Percentiles rank a stretch among this genome's conserved stretches.
These are phyloP conservation scores for Lolium perenne DNA, from an alignment of 176 grass and related monocot species.

Conservation along the genomic window DNA sequence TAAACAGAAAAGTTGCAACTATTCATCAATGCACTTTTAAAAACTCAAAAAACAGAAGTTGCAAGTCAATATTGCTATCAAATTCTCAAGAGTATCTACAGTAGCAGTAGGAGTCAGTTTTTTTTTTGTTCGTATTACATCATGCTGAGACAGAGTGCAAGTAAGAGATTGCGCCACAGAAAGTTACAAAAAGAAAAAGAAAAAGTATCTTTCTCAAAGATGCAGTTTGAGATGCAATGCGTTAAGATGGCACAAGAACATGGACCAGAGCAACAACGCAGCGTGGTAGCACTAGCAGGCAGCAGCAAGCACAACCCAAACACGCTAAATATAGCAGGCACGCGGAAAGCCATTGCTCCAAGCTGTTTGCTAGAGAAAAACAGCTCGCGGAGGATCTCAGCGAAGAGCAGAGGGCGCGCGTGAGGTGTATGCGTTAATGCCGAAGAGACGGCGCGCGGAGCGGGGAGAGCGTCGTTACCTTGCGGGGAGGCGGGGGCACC, in stretches of 20 bases:
- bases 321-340: background rate
- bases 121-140: background rate
- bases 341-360: background rate
- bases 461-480: conserved; percentile 38
- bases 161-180: background rate
- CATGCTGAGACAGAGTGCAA: background rate
- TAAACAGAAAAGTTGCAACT: too few species aligned
- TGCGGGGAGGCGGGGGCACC: conserved; percentile 65
- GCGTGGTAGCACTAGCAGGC: background rate
- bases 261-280: background rate
- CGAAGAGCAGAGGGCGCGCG: conserved; percentile 18
- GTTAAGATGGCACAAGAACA: background rate
- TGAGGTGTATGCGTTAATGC: conserved; percentile 62
- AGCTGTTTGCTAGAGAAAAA: background rate
- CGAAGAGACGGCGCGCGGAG: background rate
- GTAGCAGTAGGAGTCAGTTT: background rate
- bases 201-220: background rate
- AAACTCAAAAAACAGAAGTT: background rate
- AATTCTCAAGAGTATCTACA: background rate
- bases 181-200: background rate
- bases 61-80: background rate
- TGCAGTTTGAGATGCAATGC: background rate
- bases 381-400: background rate
- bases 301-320: background rate
- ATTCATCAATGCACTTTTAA: too few species aligned